Base-by-base conservation (phyloP, 2,329 filamentous ascomycete species). In the Aureobasidium sp. region DNA sequence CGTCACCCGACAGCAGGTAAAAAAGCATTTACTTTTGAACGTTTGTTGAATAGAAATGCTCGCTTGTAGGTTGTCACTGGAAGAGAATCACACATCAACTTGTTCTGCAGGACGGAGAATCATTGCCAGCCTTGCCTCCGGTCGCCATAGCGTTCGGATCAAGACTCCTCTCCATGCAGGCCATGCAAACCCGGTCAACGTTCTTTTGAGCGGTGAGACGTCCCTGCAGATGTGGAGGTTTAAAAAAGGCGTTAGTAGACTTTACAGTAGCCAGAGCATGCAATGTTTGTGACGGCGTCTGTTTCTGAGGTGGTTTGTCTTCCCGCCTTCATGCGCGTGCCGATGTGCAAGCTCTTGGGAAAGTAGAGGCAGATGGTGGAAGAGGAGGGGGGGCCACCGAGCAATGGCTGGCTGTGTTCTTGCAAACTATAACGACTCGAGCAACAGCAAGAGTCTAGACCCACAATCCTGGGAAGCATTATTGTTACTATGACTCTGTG, bases 151-250 rank as follows among this genome's bases (percentile, higher is more conserved):
- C 42, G 42, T 35, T 30, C 21, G 34, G 42, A 29, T 35, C 25
- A 47, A 35, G 21, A n/a, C 30, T 47, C 42, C 30, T 47, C 42
- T 21, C 8, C 42, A 47, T 47, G 42, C 42, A 47, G 35, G n/a
- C 22, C 27, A 49, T 49, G 45, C 45, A 49, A 49, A 49, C 45
- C 45, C 34, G 45, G 45, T 49, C 37, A 38, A 49, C 45, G 45
- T 24, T 29, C 45, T 29, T 22, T 21, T 24, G 45, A 49, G 45
- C 45, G 45, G 45, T 49, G 45, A 49, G 45, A 29, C 21, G 45
- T 49, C 45, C 45, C 45, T 49, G 45, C 45, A 49, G 45, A 29
- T 29, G n/a, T n/a, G 8, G 30, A 49, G 22, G 14, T n/a, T n/a
- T n/a, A n/a, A 34, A 24, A 45, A 16, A 45, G 8, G 4, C 21